These are phyloP conservation scores for Celoporthe dispersa DNA, from an alignment of 2,329 filamentous ascomycete species.

Conservation along the genomic window DNA sequence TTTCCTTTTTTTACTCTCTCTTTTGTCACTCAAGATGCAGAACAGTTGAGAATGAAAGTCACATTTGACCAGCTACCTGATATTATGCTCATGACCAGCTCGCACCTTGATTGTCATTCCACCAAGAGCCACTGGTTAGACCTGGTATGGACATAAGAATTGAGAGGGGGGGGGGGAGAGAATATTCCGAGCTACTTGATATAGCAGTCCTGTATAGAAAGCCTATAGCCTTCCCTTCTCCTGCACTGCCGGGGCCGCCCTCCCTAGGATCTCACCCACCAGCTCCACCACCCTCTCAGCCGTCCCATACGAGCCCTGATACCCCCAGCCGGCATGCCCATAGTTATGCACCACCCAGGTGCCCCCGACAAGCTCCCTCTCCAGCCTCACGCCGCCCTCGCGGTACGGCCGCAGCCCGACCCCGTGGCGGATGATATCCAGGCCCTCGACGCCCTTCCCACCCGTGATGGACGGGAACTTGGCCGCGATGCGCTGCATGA, in stretches of 20 bases:
- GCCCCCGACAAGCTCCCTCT: slow-evolving; percentile 70
- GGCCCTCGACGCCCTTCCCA: slow-evolving; percentile 70
- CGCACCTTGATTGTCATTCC: no score
- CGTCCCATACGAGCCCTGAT: slow-evolving; percentile 71
- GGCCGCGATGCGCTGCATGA: slow-evolving; percentile 78
- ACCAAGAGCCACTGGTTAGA: no score
- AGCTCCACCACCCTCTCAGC: slow-evolving; percentile 68
- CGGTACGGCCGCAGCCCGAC: slow-evolving; percentile 81
- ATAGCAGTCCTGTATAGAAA: no score
- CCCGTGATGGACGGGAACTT: slow-evolving; percentile 66
- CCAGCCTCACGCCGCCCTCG: slow-evolving; percentile 73
- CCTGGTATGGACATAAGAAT: no score
- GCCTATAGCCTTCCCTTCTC: slow-evolving; percentile 22
- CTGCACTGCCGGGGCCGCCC: slow-evolving; percentile 37
- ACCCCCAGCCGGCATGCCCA: slow-evolving; percentile 81
- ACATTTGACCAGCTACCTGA: no score
- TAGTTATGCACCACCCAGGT: slow-evolving; percentile 79
- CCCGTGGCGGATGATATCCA: slow-evolving; percentile 79
- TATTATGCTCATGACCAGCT: no score
- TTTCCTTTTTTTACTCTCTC: neutral
- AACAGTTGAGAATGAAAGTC: no score
- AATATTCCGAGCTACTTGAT: no score
- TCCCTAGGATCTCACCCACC: slow-evolving; percentile 61
- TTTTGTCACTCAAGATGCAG: no score
- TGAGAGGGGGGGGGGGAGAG: no score